Percentiles rank a stretch among this genome's conserved stretches.
Conservation (phyloP, 768 basidiomycete species). For the Mycena venus region DNA sequence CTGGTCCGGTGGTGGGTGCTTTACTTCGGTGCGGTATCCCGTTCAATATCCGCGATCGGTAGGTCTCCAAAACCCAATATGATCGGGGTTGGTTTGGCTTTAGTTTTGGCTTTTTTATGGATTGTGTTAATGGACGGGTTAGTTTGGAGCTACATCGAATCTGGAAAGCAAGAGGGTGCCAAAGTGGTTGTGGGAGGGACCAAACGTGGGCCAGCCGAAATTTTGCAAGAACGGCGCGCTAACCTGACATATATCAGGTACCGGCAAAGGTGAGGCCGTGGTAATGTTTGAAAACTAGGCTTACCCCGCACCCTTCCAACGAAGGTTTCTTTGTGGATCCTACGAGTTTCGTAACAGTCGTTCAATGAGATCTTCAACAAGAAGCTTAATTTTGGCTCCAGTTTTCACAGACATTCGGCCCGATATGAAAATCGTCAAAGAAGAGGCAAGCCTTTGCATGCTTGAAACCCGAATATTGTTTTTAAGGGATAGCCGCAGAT, state of each 20-base stretch:
- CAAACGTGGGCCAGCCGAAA: slow-evolving; percentile 56
- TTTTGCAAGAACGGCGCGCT: not conserved
- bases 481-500: slow-evolving; percentile 64
- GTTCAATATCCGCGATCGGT: not conserved
- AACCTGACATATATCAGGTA: slow-evolving; percentile 13
- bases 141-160: slow-evolving; percentile 91
- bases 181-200: slow-evolving; percentile 83
- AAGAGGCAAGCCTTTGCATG: slow-evolving; percentile 65
- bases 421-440: slow-evolving; percentile 89
- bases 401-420: slow-evolving; percentile 87
- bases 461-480: slow-evolving; percentile 17
- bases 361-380: not conserved
- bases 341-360: slow-evolving; percentile 79
- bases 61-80: slow-evolving; percentile 89
- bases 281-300: too few species aligned
- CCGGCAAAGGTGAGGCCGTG: too few species aligned
- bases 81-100: slow-evolving; percentile 91
- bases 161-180: slow-evolving; percentile 88
- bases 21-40: not conserved
- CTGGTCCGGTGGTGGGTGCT: slow-evolving; percentile 84
- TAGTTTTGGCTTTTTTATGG: too few species aligned
- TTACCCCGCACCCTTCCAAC: too few species aligned
- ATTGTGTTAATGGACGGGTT: too few species aligned
- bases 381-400: slow-evolving; percentile 39
- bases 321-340: slow-evolving; percentile 94